Percentiles rank a stretch among this genome's conserved stretches.
Conservation (phyloP, 2,329 filamentous ascomycete genomes). For the Neopestalotiopsis sp. region DNA sequence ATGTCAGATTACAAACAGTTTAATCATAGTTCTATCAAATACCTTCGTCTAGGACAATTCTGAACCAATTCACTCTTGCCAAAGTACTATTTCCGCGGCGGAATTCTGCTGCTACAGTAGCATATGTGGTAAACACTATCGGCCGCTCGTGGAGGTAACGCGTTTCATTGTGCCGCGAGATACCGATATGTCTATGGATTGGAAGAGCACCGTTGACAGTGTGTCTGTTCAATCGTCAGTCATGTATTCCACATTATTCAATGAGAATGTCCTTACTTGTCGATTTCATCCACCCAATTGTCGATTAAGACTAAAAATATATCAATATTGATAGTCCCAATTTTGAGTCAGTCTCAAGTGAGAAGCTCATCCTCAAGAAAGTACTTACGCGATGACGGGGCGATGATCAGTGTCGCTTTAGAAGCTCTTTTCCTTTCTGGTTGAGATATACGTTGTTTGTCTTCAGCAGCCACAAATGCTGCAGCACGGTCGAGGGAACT, state of each 20-base stretch:
- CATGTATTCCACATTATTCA: too few species aligned
- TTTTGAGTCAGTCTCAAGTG: background rate
- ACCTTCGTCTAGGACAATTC: background rate
- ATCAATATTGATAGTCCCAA: background rate
- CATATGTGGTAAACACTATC: background rate
- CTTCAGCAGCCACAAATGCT: background rate
- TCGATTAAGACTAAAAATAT: background rate
- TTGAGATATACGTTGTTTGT: background rate
- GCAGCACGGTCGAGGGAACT: background rate
- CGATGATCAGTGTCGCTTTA: background rate
- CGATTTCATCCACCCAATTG: background rate
- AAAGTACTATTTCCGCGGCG: background rate
- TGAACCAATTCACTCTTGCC: background rate
- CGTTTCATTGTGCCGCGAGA: background rate
- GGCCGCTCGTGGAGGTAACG: background rate
- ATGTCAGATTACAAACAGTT: too few species aligned
- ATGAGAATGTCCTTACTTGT: too few species aligned
- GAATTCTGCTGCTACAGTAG: background rate
- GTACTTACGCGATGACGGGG: background rate
- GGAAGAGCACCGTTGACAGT: background rate
- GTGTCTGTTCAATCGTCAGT: background rate
- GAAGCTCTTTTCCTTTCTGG: background rate
- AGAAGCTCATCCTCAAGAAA: too few species aligned
- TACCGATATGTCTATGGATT: background rate
- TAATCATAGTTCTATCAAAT: rapidly evolving